Evolutionary conservation across 2,329 filamentous ascomycete genomes (phyloP).

Genomic region (Alternaria rosae): DNA sequence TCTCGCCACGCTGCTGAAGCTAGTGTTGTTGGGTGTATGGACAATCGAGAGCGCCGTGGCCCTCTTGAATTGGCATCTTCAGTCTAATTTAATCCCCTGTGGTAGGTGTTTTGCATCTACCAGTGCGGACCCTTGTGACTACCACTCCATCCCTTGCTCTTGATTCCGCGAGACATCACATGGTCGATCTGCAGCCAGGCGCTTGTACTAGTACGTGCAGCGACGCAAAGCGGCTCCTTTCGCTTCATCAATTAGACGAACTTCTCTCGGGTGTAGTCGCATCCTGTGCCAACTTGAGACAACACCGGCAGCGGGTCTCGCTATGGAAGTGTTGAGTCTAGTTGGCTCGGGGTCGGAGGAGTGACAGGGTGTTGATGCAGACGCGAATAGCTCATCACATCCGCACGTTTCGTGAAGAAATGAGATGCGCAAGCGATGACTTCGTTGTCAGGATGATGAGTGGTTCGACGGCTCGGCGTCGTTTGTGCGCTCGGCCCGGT

Average conservation of each 20-base stretch:
- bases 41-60: slow-evolving; percentile 15
- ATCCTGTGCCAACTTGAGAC: not conserved
- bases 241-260: slow-evolving; percentile 9
- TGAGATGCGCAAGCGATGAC: slow-evolving; percentile 22
- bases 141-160: slow-evolving; percentile 17
- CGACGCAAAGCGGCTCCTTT: slow-evolving; percentile 41
- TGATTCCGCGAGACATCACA: slow-evolving; percentile 20
- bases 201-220: slow-evolving; percentile 38
- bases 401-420: slow-evolving; percentile 20
- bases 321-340: slow-evolving; percentile 12
- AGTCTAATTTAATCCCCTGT: slow-evolving; percentile 32
- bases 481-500: slow-evolving; percentile 27
- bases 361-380: slow-evolving; percentile 26
- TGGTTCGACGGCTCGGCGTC: slow-evolving; percentile 26
- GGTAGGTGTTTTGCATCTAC: slow-evolving; percentile 30
- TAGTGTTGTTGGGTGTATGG: not conserved
- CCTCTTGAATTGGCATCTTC: slow-evolving; percentile 15
- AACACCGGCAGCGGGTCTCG: slow-evolving; percentile 1
- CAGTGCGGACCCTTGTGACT: slow-evolving; percentile 20
- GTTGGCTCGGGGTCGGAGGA: slow-evolving; percentile 16
- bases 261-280: not conserved
- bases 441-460: slow-evolving; percentile 16
- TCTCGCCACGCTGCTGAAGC: not conserved
- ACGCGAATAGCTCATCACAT: slow-evolving; percentile 27
- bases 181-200: slow-evolving; percentile 34